phyloP scores from a whole-genome alignment of 73 alveolate genomes.

The Paramecium biaurelia region DNA sequence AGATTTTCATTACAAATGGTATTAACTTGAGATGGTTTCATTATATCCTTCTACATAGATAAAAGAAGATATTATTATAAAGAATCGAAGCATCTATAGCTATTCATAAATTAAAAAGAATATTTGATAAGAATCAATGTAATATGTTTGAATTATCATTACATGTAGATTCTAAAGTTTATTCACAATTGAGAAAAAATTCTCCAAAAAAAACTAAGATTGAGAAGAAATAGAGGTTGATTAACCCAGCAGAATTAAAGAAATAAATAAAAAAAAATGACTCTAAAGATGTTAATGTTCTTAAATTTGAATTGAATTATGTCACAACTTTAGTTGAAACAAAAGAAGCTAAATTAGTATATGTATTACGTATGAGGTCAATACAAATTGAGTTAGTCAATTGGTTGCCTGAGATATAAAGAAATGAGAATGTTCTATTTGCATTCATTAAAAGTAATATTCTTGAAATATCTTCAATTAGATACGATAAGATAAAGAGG shows the following conservation, averaged over 20 bases:
- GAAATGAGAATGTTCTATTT: conserved; percentile 91
- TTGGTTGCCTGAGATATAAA: conserved; percentile 94
- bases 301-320: conserved; percentile 95
- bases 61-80: conserved; percentile 93
- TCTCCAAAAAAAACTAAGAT: conserved; percentile 84
- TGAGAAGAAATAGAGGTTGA: conserved; percentile 72
- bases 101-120: conserved; percentile 81
- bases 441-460: conserved; percentile 82
- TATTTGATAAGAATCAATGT: conserved; percentile 9
- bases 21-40: conserved; percentile 90
- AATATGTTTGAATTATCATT: background rate
- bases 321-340: conserved; percentile 58
- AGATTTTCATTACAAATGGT: background rate
- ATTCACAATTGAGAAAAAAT: conserved; percentile 79
- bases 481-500: conserved; percentile 92
- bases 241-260: conserved; percentile 85
- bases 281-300: conserved; percentile 78
- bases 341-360: conserved; percentile 94
- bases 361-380: conserved; percentile 96
- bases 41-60: conserved; percentile 96
- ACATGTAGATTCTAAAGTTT: conserved; percentile 70
- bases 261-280: conserved; percentile 83
- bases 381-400: conserved; percentile 94
- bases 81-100: conserved; percentile 96
- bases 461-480: background rate